Base-by-base conservation (phyloP, 352 stramenopile species). In the Phytophthora aleatoria region DNA sequence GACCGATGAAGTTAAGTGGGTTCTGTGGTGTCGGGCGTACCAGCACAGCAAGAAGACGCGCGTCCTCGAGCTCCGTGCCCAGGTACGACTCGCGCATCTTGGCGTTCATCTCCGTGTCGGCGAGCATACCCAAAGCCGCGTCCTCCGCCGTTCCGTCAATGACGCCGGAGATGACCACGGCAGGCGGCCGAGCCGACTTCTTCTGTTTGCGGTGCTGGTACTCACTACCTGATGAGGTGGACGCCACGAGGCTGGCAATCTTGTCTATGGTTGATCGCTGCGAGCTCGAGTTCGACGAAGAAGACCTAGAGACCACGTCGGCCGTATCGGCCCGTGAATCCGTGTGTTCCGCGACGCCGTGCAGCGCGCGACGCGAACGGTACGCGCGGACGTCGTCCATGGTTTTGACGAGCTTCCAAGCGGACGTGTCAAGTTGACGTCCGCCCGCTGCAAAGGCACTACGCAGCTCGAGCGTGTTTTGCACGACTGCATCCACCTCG, bases 361-460 rank as follows among this genome's bases (percentile, higher is more conserved):
- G 57, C 44, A 73, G 64, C 5, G 73, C 50, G 7, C 71, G 61
- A 42, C 71, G 67, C 7, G 71, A 75, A 3, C 67, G 71, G 50
- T 72, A 83, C n/a, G 72, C 59, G 7, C 59, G 60, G 26, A 80
- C 64, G 47, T 76, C 66, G 41, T 79, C 68, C 50, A 74, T 73
- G 50, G 68, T 69, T 51, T 76, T 79, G 16, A 83, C 55, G 33
- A 77, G 65, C 42, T 83, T 79, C 71, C 74, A 79, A 7, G 64
- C 68, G 0, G 67, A 64, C 10, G 47, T 61, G 57, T 73, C 61
- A 36, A 81, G 67, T 54, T 81, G 56, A 6, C 61, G 73, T 7
- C 64, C 60, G 30, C 61, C 58, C 8, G 57, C 60, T 43, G 63
- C 54, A 54, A 83, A 77, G 38, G 62, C 70, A 33, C 73, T 71